Percentiles rank a stretch among this genome's conserved stretches.
Evolutionary conservation across 1,284 basidiomycete genomes (phyloP).

Genomic region (Sporisorium graminicola): DNA sequence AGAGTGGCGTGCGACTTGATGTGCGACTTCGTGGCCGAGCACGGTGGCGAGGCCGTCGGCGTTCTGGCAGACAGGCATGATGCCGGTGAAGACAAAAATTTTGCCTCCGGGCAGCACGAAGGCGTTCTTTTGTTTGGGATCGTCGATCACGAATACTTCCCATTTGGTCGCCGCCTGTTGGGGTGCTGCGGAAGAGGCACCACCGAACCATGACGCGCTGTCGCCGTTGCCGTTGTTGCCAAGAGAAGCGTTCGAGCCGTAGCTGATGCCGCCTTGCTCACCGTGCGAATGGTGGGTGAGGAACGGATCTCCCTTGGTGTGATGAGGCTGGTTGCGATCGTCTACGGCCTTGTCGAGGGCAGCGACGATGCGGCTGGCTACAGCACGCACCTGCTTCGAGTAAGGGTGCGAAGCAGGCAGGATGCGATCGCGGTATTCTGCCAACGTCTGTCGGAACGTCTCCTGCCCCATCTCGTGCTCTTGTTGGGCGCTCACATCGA

Average conservation of each 20-base stretch:
- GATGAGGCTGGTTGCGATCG: conserved; percentile 70
- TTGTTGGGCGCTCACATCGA: conserved; percentile 57
- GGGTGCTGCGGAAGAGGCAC: background rate
- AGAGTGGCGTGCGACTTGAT: conserved; percentile 72
- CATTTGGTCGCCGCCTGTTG: conserved; percentile 70
- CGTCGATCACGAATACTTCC: conserved; percentile 85
- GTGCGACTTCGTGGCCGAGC: conserved; percentile 86
- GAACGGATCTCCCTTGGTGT: conserved; percentile 39
- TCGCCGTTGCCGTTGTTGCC: background rate
- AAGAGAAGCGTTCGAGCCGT: conserved; percentile 25
- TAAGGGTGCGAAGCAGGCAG: conserved; percentile 80
- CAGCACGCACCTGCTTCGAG: conserved; percentile 73
- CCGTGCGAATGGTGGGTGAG: conserved; percentile 42
- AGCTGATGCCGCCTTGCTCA: conserved; percentile 40
- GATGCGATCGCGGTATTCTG: conserved; percentile 75
- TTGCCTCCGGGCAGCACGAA: conserved; percentile 80
- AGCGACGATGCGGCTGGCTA: conserved; percentile 81
- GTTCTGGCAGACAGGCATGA: conserved; percentile 82
- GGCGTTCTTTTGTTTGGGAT: conserved; percentile 80
- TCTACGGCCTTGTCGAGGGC: conserved; percentile 73
- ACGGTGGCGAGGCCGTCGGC: conserved; percentile 88
- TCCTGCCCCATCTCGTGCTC: conserved; percentile 71
- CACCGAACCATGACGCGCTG: conserved; percentile 17
- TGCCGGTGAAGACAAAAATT: conserved; percentile 88
- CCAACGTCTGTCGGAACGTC: conserved; percentile 74